Conservation (phyloP, 495 filamentous ascomycete genomes). For the Thozetella sp. region DNA sequence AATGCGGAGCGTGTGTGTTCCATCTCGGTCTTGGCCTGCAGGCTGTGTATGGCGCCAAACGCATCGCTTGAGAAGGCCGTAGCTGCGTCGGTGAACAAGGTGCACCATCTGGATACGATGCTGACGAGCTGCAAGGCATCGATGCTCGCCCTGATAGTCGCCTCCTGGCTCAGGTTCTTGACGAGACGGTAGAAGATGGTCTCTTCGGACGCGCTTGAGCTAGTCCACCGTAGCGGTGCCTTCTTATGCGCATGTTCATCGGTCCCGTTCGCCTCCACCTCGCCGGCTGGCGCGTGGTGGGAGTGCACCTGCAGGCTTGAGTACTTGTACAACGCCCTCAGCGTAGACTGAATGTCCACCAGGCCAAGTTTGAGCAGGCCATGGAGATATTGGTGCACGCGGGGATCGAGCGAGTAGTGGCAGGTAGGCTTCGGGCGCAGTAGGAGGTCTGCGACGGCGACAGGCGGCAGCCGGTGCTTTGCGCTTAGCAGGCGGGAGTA, state of each 20-base stretch:
- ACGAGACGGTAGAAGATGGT: slow-evolving; percentile 53
- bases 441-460: slow-evolving; percentile 58
- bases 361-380: slow-evolving; percentile 54
- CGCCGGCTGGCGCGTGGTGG: slow-evolving; percentile 12
- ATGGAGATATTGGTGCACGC: slow-evolving; percentile 65
- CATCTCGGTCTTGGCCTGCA: slow-evolving; percentile 45
- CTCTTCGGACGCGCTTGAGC: slow-evolving; percentile 48
- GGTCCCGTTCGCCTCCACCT: slow-evolving; percentile 11
- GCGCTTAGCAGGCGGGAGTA: slow-evolving; percentile 36
- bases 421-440: slow-evolving; percentile 53
- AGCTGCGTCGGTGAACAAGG: slow-evolving; percentile 39
- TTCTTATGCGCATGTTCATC: slow-evolving; percentile 14
- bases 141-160: slow-evolving; percentile 27
- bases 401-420: slow-evolving; percentile 59
- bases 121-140: slow-evolving; percentile 37
- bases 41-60: slow-evolving; percentile 32
- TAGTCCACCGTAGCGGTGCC: slow-evolving; percentile 41
- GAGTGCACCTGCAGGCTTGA: slow-evolving; percentile 48
- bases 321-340: slow-evolving; percentile 60
- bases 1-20: slow-evolving; percentile 55
- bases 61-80: slow-evolving; percentile 40
- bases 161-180: slow-evolving; percentile 40
- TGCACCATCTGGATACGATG: slow-evolving; percentile 42
- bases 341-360: slow-evolving; percentile 56
- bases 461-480: slow-evolving; percentile 44